Evolutionary conservation across 2,329 filamentous ascomycete species (phyloP), one percentile per base, ranked within the genome.

Genomic region (Pseudopithomyces maydicus): DNA sequence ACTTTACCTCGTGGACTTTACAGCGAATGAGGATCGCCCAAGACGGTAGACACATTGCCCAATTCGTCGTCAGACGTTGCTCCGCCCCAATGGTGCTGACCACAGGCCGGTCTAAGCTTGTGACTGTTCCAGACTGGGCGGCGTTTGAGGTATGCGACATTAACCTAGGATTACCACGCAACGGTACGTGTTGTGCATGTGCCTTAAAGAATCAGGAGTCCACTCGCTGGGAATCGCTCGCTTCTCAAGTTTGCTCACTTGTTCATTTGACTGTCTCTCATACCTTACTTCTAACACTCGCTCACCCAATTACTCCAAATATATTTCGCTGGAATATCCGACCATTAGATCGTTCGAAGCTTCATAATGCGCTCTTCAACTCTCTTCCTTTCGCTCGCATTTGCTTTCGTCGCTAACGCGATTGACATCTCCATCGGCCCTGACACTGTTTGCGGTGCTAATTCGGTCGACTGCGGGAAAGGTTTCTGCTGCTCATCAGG

Each of bases 401-500:
- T 51, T 15, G 48, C 48, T 15, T 39, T 51, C 48, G 26, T 26
- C 17, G 38, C 48, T n/a, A 35, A 20, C 26, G 48, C 48, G 14
- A 10, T 51, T 36, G 10, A 51, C 38, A 19, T 51, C 26, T 20
- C n/a, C 38, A 22, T 51, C 38, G 48, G 48, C 26, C 38, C 48
- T 10, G 47, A 50, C 22, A 50, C 47, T 6, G 36, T 50, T 15
- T 50, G 47, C 36, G 47, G 47, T 22, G 35, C 17, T 36, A 50
- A 50, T n/a, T 50, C 47, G 1, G 47, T 50, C 22, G 35, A 50
- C 22, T 50, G 47, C 35, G 29, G 19, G 35, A 50, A 50, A 6
- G 47, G 47, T 22, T 50, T 50, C 47, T 50, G 47, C 47, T 50
- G 47, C 36, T 41, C 35, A 2, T 29, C 47, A 22, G 47, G 47